Base-by-base conservation (phyloP, 2,329 filamentous ascomycete genomes). In the Fusarium sp. region DNA sequence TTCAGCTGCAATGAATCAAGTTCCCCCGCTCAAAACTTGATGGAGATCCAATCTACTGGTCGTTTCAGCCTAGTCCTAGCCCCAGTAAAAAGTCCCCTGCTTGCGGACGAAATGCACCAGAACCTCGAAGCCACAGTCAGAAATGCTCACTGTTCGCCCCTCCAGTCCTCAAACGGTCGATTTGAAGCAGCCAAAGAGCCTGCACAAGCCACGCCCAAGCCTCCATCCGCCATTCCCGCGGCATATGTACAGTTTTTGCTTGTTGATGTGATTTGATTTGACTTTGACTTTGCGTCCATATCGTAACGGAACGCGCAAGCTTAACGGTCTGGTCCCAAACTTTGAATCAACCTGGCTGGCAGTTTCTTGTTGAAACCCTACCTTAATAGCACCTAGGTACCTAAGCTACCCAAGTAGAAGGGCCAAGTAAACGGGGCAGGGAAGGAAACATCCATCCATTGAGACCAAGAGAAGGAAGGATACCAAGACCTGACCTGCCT, bases 21-120 rank as follows among this genome's bases (percentile, higher is more conserved):
- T 45, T 45, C 43, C 67, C 58, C 68, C 64, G 51, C 68, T 51
- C 34, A 44, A 54, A 52, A 65, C 64, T 58, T 58, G 47, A 62
- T 43, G 34, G 60, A 51, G 54, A 71, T 58, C 55, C 48, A 67
- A 71, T 59, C 54, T 58, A 59, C 58, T 58, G 69, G 60, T 70
- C 67, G 73, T 75, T 75, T 75, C 73, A 75, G 71, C 72, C 58
- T 70, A 65, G 65, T 63, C 64, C 53, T 44, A 25, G 46, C 12
- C 24, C 27, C 24, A 20, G 49, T 52, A 38, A 25, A 55, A 45
- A 29, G 40, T 57, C 60, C 59, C 70, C 70, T 74, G 70, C 46
- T 71, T 66, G 67, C 57, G 45, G 64, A 65, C 48, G 62, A 60
- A 65, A 68, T 61, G 64, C 32, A 69, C 70, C 59, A 46, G 52